A percentile compares a stretch with the other conserved stretches of the same genome.
These are phyloP conservation scores for Cytospora paraplurivora DNA, from an alignment of 2,329 filamentous ascomycete species.

Conservation along the genomic window DNA sequence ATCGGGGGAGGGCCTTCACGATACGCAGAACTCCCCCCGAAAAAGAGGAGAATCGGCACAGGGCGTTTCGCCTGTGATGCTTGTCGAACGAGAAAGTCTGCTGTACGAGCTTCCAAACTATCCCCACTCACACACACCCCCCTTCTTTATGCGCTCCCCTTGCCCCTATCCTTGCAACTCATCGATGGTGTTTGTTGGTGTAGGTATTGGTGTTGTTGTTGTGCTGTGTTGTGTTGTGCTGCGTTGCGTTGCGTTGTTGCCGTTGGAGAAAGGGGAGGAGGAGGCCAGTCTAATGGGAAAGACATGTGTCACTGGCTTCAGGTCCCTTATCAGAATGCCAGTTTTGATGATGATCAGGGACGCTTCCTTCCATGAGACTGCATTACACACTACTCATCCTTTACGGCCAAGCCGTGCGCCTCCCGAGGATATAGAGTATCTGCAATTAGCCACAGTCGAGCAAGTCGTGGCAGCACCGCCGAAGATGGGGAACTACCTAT, in stretches of 20 bases:
- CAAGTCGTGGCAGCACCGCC: not conserved
- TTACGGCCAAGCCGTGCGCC: not conserved
- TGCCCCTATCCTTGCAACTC: too few relatives aligned
- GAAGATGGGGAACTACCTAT: not conserved
- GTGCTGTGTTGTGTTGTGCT: too few relatives aligned
- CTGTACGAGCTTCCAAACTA: conserved; percentile 5
- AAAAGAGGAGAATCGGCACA: conserved; percentile 10
- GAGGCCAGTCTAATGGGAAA: too few relatives aligned
- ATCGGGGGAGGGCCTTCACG: not conserved
- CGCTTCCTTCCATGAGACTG: not conserved
- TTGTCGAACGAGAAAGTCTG: conserved; percentile 22
- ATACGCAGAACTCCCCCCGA: not conserved
- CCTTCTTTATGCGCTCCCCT: not conserved
- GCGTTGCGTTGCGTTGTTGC: too few relatives aligned
- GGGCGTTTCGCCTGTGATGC: conserved; percentile 24
- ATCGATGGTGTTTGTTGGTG: too few relatives aligned
- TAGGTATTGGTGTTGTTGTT: too few relatives aligned
- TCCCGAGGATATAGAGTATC: conserved; percentile 1
- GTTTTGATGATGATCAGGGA: not conserved
- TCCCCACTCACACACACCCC: not conserved
- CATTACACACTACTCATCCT: conserved; percentile 1
- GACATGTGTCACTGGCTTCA: too few relatives aligned
- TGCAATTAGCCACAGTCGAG: not conserved
- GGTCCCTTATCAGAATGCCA: too few relatives aligned
- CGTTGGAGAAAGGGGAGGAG: too few relatives aligned